A percentile compares a stretch with the other conserved stretches of the same genome.
phyloP scores from a whole-genome alignment of 331 rosid genomes.

The Malus hybrid region DNA sequence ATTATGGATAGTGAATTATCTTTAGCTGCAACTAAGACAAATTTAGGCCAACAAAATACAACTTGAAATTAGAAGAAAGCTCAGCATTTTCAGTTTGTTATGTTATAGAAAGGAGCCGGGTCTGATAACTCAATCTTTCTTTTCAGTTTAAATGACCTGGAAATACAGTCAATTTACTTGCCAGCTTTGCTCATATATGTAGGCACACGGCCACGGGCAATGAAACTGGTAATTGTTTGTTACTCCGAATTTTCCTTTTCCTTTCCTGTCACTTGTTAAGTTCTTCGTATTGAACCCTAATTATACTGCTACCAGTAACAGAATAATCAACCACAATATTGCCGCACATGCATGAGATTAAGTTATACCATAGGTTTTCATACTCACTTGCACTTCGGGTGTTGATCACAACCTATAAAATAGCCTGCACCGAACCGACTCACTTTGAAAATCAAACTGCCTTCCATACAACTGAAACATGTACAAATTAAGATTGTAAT shows the following conservation, averaged over 20 bases:
- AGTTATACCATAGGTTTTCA: neutral
- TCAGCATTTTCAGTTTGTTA: neutral
- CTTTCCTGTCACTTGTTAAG: neutral
- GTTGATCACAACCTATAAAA: conserved; percentile 88
- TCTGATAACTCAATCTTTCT: neutral
- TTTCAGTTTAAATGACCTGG: neutral
- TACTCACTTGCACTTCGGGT: conserved; percentile 96
- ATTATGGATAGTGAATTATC: neutral
- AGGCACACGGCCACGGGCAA: neutral
- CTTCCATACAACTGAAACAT: conserved; percentile 76
- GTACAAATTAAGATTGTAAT: conserved; percentile 6
- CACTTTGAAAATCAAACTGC: conserved; percentile 82
- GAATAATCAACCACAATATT: neutral
- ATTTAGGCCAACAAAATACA: neutral
- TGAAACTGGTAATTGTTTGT: neutral
- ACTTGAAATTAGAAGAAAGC: neutral
- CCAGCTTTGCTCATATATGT: neutral
- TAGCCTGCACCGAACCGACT: conserved; percentile 90
- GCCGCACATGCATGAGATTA: conserved; percentile 2
- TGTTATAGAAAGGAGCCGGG: neutral
- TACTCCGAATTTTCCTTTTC: neutral
- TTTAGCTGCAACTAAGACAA: neutral
- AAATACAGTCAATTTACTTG: neutral
- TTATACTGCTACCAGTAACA: neutral
- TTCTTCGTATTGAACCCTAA: neutral